These are phyloP conservation scores for Meyerozyma carpophila DNA, from an alignment of 1,139 yeast genomes.

Conservation along the genomic window DNA sequence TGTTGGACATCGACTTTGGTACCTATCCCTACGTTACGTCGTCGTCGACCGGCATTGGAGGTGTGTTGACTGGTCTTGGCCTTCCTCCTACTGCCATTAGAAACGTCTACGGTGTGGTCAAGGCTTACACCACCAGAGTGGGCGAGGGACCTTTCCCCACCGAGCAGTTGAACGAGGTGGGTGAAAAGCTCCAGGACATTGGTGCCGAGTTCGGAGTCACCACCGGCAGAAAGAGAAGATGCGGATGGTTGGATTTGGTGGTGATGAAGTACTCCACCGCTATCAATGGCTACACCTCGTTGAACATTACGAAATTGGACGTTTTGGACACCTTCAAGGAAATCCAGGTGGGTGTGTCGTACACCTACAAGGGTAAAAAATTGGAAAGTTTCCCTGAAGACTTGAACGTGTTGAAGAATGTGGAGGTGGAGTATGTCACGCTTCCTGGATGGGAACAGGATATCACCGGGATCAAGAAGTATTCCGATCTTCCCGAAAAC, in stretches of 20 bases:
- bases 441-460: conserved; percentile 93
- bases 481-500: conserved; percentile 77
- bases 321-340: conserved; percentile 87
- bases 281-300: conserved; percentile 90
- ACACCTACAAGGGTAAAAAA: conserved; percentile 69
- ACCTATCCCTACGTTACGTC: conserved; percentile 98
- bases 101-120: conserved; percentile 90
- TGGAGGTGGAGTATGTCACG: conserved; percentile 84
- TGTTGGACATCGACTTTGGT: conserved; percentile 97
- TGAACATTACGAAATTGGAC: conserved; percentile 93
- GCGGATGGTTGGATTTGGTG: conserved; percentile 98
- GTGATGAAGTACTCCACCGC: conserved; percentile 85
- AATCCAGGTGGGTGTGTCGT: conserved; percentile 80
- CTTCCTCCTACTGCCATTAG: conserved; percentile 80
- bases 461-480: conserved; percentile 66
- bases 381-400: conserved; percentile 90
- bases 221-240: conserved; percentile 98
- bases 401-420: conserved; percentile 70
- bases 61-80: conserved; percentile 96
- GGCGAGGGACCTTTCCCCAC: conserved; percentile 99
- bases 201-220: conserved; percentile 98
- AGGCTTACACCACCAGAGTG: conserved; percentile 97
- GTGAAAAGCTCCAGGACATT: conserved; percentile 81
- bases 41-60: conserved; percentile 94
- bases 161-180: conserved; percentile 84